These are phyloP conservation scores for Canna indica DNA, from an alignment of 176 grass and related monocot species.

Conservation along the genomic window DNA sequence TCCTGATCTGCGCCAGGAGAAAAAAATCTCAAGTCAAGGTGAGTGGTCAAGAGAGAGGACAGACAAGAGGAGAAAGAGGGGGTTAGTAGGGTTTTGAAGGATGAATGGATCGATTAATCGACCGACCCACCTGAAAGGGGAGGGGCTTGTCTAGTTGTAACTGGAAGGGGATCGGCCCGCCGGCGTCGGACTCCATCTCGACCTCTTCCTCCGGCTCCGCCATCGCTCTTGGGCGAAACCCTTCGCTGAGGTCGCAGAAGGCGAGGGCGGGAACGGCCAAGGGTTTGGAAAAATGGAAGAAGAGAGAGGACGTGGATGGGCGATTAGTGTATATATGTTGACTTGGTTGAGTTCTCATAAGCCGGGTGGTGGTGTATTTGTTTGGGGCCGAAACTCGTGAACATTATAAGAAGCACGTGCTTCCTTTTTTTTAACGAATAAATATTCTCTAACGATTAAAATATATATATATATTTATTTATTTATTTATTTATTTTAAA, in stretches of 20 bases:
- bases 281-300: neutral
- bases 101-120: neutral
- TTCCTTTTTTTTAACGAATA: no score
- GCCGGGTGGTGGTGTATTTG: no score
- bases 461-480: no score
- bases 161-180: slow-evolving; percentile 57
- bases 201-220: slow-evolving; percentile 40
- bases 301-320: no score
- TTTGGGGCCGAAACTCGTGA: no score
- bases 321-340: no score
- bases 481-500: no score
- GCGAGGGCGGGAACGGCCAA: neutral
- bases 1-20: slow-evolving; percentile 54
- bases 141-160: slow-evolving; percentile 87
- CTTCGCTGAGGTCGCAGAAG: neutral
- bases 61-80: neutral
- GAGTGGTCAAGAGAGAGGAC: no score
- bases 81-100: neutral
- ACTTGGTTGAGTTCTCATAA: no score
- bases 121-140: slow-evolving; percentile 56
- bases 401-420: no score
- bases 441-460: no score
- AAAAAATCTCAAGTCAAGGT: neutral
- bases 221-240: slow-evolving; percentile 5
- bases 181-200: slow-evolving; percentile 29